A percentile compares a stretch with the other conserved stretches of the same genome.
phyloP scores from a whole-genome alignment of 2,329 filamentous ascomycete species.

The Botrytis porri region DNA sequence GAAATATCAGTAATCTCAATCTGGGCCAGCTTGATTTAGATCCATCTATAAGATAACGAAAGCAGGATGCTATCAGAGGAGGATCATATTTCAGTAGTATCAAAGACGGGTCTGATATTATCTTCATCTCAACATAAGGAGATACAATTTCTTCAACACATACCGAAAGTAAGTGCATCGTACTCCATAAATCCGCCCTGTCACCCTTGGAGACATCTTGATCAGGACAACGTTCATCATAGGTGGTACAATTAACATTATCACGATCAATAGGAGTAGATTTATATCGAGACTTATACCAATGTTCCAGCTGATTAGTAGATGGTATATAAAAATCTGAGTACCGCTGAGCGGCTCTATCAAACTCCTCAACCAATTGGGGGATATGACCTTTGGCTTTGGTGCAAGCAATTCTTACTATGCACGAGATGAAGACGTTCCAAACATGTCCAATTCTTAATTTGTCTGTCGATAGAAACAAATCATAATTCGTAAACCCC shows the following conservation, averaged over 20 bases:
- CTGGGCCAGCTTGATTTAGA: fast-evolving
- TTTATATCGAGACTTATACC: not conserved
- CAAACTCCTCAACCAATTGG: too few species aligned
- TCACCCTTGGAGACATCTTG: not conserved
- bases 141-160: fast-evolving
- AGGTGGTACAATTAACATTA: not conserved
- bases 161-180: not conserved
- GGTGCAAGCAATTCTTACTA: too few species aligned
- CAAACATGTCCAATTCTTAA: too few species aligned
- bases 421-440: too few species aligned
- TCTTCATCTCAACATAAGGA: not conserved
- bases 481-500: too few species aligned
- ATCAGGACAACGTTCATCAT: not conserved
- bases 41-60: fast-evolving
- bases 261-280: not conserved
- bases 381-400: too few species aligned
- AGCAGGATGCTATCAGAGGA: not conserved
- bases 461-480: too few species aligned
- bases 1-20: not conserved
- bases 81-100: not conserved
- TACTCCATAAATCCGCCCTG: not conserved
- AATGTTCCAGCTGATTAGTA: not conserved
- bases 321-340: too few species aligned
- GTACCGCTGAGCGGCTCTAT: too few species aligned
- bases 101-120: not conserved